Evolutionary conservation across 495 filamentous ascomycete species (phyloP), one percentile per base, ranked within the genome.

Genomic region (Penicillium bovifimosum): DNA sequence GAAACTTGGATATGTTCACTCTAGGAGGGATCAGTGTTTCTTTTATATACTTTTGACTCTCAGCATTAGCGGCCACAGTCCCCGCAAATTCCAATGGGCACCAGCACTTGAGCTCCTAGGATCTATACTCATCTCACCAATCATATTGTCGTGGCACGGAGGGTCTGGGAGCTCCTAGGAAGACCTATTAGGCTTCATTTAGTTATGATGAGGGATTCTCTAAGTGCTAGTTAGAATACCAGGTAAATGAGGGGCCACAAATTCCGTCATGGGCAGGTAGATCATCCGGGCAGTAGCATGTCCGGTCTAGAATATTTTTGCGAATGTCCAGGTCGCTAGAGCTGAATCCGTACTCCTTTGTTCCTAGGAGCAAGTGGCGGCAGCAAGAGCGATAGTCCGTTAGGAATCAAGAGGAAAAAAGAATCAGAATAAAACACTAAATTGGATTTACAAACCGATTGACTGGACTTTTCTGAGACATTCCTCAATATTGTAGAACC

Each of bases 281-380:
- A 50, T 14, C 14, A 50, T 50, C 14, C 29, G n/a, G n/a, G n/a
- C n/a, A 41, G 38, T 41, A 34, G 47, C 38, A 42, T 50, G 36
- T 4, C 10, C 47, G 38, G 35, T 50, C 48, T 50, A 42, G 35
- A 50, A 50, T 42, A 16, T 18, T 32, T 50, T 42, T 50, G 36
- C 11, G 18, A 17, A 41, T 50, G 38, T 41, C 38, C 17, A 41
- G n/a, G n/a, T 42, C 48, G 48, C 48, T 50, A 50, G 27, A 50
- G 48, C n/a, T 50, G 17, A 41, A 42, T 28, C 33, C 36, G 48
- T 50, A 50, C 42, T 50, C 48, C 48, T 41, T 42, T 38, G 48
- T 50, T 50, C 48, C 48, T 41, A 50, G 48, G 48, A 41, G 48
- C 17, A 50, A 50, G 48, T 28, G 47, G 48, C 48, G 14, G 27